A percentile compares a stretch with the other conserved stretches of the same genome.
These are phyloP conservation scores for Cladophialophora bantiana DNA, from an alignment of 2,329 filamentous ascomycete genomes.

Conservation along the genomic window DNA sequence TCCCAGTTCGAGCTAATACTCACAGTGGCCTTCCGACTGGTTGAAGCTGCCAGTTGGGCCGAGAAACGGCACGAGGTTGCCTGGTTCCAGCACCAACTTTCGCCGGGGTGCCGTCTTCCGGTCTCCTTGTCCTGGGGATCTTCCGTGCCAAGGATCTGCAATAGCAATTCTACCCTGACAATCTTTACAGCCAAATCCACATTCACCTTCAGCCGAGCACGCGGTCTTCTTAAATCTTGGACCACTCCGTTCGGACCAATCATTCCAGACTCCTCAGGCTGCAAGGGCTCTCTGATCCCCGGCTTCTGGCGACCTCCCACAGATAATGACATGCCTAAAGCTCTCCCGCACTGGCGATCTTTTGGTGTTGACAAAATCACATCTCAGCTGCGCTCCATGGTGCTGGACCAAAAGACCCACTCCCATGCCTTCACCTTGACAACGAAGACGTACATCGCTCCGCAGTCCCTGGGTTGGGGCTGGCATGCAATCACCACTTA, in stretches of 20 bases:
- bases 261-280: constrained; percentile 7
- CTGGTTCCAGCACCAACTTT: constrained; percentile 28
- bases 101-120: not conserved
- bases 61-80: constrained; percentile 34
- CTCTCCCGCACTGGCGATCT: constrained; percentile 41
- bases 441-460: not conserved
- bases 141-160: constrained; percentile 50
- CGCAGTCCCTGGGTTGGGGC: not conserved
- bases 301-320: constrained; percentile 47
- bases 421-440: not conserved
- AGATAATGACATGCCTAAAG: constrained; percentile 44
- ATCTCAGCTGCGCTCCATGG: constrained; percentile 33
- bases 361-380: constrained; percentile 40
- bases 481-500: constrained; percentile 2
- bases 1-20: constrained; percentile 28
- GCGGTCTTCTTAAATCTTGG: constrained; percentile 24
- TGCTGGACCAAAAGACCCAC: not conserved
- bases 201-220: constrained; percentile 28
- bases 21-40: constrained; percentile 29
- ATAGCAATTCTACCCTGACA: constrained; percentile 21
- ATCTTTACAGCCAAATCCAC: constrained; percentile 18
- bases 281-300: not conserved
- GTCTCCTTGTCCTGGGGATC: constrained; percentile 33
- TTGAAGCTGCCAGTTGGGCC: constrained; percentile 30
- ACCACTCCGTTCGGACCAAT: constrained; percentile 9